These are phyloP conservation scores for Penicillium waksmanii DNA, from an alignment of 495 filamentous ascomycete genomes.

Conservation along the genomic window DNA sequence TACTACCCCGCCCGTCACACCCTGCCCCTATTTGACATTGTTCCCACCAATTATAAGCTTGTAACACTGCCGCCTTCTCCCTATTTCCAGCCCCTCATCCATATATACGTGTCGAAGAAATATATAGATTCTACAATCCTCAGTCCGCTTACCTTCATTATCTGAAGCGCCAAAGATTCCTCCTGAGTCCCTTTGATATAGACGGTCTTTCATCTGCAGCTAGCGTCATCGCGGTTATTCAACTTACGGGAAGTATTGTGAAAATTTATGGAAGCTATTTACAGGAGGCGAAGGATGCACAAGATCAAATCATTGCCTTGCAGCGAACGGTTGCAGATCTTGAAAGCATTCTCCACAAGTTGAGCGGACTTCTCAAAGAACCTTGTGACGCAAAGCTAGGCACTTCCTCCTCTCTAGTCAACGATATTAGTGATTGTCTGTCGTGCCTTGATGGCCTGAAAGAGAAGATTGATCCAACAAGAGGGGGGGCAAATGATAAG, in stretches of 20 bases:
- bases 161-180: too few species aligned
- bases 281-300: conserved; percentile 36
- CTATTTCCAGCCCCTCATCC: not conserved
- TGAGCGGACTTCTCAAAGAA: conserved; percentile 22
- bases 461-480: conserved; percentile 33
- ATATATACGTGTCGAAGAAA: not conserved
- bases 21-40: not conserved
- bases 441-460: conserved; percentile 34
- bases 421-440: conserved; percentile 28
- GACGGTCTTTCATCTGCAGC: conserved; percentile 35
- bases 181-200: conserved; percentile 11
- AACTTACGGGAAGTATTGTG: conserved; percentile 34
- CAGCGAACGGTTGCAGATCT: conserved; percentile 30
- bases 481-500: conserved; percentile 19
- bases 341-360: conserved; percentile 24
- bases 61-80: not conserved
- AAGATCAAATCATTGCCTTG: conserved; percentile 37
- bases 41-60: not conserved
- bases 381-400: conserved; percentile 15
- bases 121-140: too few species aligned
- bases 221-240: conserved; percentile 42
- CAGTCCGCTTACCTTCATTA: too few species aligned
- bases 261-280: conserved; percentile 35
- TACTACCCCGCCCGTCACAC: not conserved
- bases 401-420: conserved; percentile 11